Percentiles rank a stretch among this genome's conserved stretches.
Conservation (phyloP, 139 green algal genomes). For the Chlorella sp. region DNA sequence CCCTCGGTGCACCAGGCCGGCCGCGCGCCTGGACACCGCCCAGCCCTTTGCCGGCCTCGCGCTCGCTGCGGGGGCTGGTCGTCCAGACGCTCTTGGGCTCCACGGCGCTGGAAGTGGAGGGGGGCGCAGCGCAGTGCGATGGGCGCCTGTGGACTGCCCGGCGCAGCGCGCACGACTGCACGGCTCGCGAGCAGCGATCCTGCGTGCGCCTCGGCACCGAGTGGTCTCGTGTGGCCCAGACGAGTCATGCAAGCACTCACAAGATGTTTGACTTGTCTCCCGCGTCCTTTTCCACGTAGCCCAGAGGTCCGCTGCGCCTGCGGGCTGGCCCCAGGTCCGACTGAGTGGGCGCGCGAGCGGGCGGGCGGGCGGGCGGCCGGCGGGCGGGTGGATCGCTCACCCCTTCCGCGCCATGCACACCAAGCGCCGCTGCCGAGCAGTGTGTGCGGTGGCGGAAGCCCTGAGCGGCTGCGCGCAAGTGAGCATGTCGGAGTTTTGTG, state of each 20-base stretch:
- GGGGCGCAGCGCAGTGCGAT: too few species aligned
- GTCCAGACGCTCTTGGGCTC: too few species aligned
- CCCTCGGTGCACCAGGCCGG: too few species aligned
- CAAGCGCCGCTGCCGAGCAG: neutral
- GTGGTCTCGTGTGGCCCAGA: neutral
- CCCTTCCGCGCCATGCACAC: slow-evolving; percentile 4
- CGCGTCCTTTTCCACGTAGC: neutral
- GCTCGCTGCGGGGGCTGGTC: too few species aligned
- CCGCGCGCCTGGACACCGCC: too few species aligned
- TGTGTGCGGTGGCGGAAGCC: neutral
- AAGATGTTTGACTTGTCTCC: neutral
- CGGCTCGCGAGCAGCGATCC: neutral
- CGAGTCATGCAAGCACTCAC: neutral
- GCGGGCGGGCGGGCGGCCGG: neutral
- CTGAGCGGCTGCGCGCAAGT: neutral
- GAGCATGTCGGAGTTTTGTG: neutral
- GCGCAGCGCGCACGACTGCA: neutral
- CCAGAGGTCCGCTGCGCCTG: too few species aligned
- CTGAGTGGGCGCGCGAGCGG: neutral
- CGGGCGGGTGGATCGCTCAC: neutral
- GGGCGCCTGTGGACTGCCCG: too few species aligned
- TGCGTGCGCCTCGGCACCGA: neutral
- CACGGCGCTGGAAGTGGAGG: too few species aligned
- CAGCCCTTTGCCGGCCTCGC: too few species aligned
- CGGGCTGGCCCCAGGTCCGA: too few species aligned